Conservation (phyloP, 2,329 filamentous ascomycete species). For the Penicillium oxalicum region DNA sequence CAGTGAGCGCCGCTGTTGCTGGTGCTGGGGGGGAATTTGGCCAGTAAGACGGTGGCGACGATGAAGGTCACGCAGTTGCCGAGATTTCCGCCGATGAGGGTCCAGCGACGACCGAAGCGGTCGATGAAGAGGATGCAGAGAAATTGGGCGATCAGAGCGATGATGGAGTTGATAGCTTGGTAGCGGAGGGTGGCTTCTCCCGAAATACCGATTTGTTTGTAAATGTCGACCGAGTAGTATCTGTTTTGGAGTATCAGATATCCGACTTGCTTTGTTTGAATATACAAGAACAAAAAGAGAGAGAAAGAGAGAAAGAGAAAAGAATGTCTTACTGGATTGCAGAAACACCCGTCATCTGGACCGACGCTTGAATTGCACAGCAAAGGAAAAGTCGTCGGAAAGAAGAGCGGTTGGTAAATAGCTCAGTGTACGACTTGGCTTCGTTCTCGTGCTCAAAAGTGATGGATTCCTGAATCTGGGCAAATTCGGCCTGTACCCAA, state of each 20-base stretch:
- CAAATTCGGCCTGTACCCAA: constrained; percentile 67
- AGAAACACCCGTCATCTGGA: constrained; percentile 71
- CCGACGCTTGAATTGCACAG: constrained; percentile 61
- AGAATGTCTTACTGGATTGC: constrained; percentile 55
- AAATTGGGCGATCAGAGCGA: constrained; percentile 63
- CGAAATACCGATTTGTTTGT: constrained; percentile 62
- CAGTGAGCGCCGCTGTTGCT: constrained; percentile 33
- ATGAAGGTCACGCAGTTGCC: constrained; percentile 68
- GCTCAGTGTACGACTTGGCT: constrained; percentile 64
- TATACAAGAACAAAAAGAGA: no score
- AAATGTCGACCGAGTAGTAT: constrained; percentile 65
- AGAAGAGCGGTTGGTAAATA: constrained; percentile 60
- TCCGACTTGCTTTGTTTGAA: no score
- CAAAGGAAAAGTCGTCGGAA: constrained; percentile 69
- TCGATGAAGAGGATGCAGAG: constrained; percentile 63
- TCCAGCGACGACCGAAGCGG: constrained; percentile 63
- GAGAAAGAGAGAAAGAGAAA: not conserved
- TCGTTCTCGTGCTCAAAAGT: constrained; percentile 61
- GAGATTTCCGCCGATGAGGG: constrained; percentile 66
- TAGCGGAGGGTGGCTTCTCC: constrained; percentile 63
- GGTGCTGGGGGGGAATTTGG: constrained; percentile 55
- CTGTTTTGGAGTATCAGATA: constrained; percentile 11
- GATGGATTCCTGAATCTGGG: constrained; percentile 64
- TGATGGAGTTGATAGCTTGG: constrained; percentile 67
- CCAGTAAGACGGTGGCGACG: constrained; percentile 54